Evolutionary conservation across 345 rosid genomes (phyloP), one percentile per base, ranked within the genome.

Genomic region (Lumnitzera littorea): DNA sequence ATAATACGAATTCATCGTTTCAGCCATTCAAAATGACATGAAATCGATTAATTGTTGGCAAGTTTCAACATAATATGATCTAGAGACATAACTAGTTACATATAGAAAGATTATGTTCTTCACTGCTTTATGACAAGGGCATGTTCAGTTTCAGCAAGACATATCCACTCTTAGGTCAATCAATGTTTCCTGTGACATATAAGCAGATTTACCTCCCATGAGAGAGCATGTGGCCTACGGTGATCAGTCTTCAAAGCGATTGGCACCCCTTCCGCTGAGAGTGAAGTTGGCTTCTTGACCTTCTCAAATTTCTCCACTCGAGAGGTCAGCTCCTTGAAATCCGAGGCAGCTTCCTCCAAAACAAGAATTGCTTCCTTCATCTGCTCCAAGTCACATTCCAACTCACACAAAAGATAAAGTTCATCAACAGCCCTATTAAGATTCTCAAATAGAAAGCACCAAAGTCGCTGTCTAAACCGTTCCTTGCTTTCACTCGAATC

Each of bases 361-460:
- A 86, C 94, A 76, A 86, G 84, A 74, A 80, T 70, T 50, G 89
- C 94, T 76, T 86, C 94, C 61, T 86, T 84, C 84, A 80, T 86
- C 77, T 86, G 94, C 68, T 81, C 85, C 36, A 76, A 24, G 58
- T 86, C 94, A 62, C 89, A 86, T 72, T 86, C 94, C 50, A 84
- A 68, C 75, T 84, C 94, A 52, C 85, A 86, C 57, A 86, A 84
- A 74, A 86, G 87, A 70, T 86, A 86, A 54, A 86, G 86, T 71
- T 86, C 92, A 74, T 86, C 92, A 4, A 86, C 86, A 62, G 92
- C 80, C 84, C 89, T 79, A 70, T 86, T 86, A 49, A 86, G 83
- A 72, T 86, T 86, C 79, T 86, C 92, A 78, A 86, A 86, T 24
- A 86, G 80, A 68, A 86, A 86, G 74, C 89, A 83, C 92, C 92